These are phyloP conservation scores for Mimosa bimucronata DNA, from an alignment of 306 rosid species.

Conservation along the genomic window DNA sequence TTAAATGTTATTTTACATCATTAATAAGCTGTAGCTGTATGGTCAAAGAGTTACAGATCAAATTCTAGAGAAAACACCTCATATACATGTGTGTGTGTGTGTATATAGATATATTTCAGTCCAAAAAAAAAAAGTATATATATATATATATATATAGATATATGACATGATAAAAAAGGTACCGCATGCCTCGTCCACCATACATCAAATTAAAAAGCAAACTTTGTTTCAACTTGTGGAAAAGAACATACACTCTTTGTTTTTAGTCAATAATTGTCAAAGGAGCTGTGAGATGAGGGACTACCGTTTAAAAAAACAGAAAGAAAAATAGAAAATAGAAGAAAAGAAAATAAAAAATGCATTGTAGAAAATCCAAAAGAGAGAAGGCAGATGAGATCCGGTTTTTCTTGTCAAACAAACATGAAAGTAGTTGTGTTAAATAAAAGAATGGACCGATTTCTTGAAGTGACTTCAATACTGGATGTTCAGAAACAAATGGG, in stretches of 20 bases:
- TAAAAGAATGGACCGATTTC: not conserved
- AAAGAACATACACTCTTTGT: not conserved
- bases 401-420: not conserved
- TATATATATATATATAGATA: too few species aligned
- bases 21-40: not conserved
- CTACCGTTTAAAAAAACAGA: fast-evolving
- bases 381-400: not conserved
- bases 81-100: not conserved
- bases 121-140: too few species aligned
- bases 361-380: not conserved
- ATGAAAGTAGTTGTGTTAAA: not conserved
- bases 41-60: not conserved
- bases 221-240: not conserved
- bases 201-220: not conserved
- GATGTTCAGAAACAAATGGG: not conserved
- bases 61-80: not conserved
- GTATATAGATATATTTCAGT: too few species aligned
- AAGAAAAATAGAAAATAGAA: too few species aligned
- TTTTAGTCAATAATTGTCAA: not conserved
- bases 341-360: too few species aligned
- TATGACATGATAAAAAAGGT: too few species aligned
- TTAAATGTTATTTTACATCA: too few species aligned
- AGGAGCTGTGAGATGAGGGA: not conserved
- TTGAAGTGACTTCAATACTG: not conserved
- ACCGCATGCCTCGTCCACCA: not conserved